These are phyloP conservation scores for Mrakia blollopis DNA, from an alignment of 768 basidiomycete genomes.

Conservation along the genomic window DNA sequence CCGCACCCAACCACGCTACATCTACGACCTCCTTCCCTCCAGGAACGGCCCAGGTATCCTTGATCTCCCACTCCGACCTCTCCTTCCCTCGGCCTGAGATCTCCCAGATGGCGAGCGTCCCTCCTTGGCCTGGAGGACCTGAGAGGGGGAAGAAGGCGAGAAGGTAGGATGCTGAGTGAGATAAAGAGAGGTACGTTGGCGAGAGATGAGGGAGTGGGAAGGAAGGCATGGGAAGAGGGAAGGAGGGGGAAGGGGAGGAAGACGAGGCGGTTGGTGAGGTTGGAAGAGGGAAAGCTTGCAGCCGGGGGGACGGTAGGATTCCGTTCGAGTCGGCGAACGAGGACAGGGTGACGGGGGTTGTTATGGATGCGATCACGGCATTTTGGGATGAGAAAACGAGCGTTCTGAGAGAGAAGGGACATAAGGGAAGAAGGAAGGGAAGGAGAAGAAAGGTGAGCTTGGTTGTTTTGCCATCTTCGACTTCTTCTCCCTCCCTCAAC, in stretches of 20 bases:
- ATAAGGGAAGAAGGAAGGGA: too few relatives aligned
- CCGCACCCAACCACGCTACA: slow-evolving; percentile 11
- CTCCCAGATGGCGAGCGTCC: slow-evolving; percentile 13
- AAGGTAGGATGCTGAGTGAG: background rate
- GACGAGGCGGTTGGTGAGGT: background rate
- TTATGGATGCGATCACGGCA: background rate
- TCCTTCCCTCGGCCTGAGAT: background rate
- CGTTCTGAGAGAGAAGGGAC: background rate
- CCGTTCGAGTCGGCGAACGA: background rate
- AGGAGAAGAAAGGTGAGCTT: slow-evolving; percentile 1
- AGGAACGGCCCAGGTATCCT: slow-evolving; percentile 7
- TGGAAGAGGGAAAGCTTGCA: slow-evolving; percentile 9
- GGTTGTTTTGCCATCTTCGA: background rate
- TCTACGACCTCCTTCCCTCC: slow-evolving; percentile 12
- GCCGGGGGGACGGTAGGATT: background rate
- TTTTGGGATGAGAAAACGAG: slow-evolving; percentile 9
- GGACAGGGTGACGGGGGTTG: background rate
- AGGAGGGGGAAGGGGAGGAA: background rate
- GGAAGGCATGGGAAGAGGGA: slow-evolving; percentile 5
- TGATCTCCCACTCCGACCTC: background rate
- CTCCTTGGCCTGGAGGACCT: slow-evolving; percentile 6
- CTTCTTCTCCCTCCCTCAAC: background rate
- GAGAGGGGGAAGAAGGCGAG: slow-evolving; percentile 20
- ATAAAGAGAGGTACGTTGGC: slow-evolving; percentile 12
- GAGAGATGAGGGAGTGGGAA: slow-evolving; percentile 1